phyloP scores from a whole-genome alignment of 2,329 filamentous ascomycete genomes.

The Acrocalymma vagum region DNA sequence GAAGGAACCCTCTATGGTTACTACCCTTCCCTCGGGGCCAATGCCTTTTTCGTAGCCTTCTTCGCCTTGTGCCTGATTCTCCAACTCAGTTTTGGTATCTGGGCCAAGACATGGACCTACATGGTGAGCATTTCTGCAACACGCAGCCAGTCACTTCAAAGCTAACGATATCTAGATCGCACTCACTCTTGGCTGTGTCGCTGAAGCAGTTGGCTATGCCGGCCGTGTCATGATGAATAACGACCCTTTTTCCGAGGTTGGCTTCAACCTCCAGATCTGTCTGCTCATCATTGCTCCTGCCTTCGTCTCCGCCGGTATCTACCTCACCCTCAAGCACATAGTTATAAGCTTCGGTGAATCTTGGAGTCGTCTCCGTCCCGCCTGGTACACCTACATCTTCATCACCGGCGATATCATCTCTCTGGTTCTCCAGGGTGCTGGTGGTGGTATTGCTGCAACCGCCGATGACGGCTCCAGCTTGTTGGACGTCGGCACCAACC shows the following conservation, averaged over 20 bases:
- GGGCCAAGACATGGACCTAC: slow-evolving; percentile 65
- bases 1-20: slow-evolving; percentile 62
- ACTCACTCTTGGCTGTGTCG: slow-evolving; percentile 56
- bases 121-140: slow-evolving; percentile 42
- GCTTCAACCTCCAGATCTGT: slow-evolving; percentile 64
- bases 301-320: slow-evolving; percentile 64
- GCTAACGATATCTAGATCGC: slow-evolving; percentile 44
- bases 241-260: slow-evolving; percentile 59
- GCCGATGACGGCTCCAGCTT: slow-evolving; percentile 51
- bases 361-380: slow-evolving; percentile 38
- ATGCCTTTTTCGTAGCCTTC: slow-evolving; percentile 61
- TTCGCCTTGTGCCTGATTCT: slow-evolving; percentile 59
- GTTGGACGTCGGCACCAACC: slow-evolving; percentile 58
- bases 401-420: slow-evolving; percentile 66
- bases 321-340: slow-evolving; percentile 65
- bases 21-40: slow-evolving; percentile 60
- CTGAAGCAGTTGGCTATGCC: slow-evolving; percentile 65
- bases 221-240: slow-evolving; percentile 62
- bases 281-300: slow-evolving; percentile 65
- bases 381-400: slow-evolving; percentile 66
- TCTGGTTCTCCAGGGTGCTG: slow-evolving; percentile 66
- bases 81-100: slow-evolving; percentile 60
- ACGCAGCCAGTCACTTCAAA: neutral
- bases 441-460: slow-evolving; percentile 65
- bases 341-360: slow-evolving; percentile 61